Evolutionary conservation across 129 eudicot genomes (phyloP), one percentile per base, ranked within the genome.

Genomic region (Glebionis coronaria): DNA sequence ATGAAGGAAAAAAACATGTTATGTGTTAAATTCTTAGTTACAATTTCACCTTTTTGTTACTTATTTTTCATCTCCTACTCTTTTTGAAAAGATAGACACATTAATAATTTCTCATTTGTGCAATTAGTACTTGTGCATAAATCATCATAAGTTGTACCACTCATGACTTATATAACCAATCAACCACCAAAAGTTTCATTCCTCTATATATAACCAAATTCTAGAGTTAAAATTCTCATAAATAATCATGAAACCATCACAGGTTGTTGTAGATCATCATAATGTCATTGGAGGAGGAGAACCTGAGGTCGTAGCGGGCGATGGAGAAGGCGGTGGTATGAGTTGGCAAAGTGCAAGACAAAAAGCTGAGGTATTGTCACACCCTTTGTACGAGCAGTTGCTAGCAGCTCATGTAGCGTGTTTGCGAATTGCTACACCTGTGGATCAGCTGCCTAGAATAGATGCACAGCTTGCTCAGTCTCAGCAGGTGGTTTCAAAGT

Each of bases 391-490:
- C 71, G 97, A 87, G 67, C 95, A 90, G 82, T 76, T 90, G 73
- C 71, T 90, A 64, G 83, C 95, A 16, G 97, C 95, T 7, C 97
- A 90, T 55, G 95, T 87, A 44, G 86, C 95, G 60, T 90, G 97
- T 67, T 46, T 90, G 57, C 82, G 95, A 15, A 84, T 90, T 42
- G 97, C 95, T 0, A 90, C 97, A 27, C 97, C 97, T 66, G 95
- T 90, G 61, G 95, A 90, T 82, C 97, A 90, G 85, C 75, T 90
- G 72, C 97, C 95, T 16, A 76, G 95, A 68, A 90, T 90, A 9
- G 97, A 90, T 54, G 95, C 95, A 5, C 97, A 90, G 82, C 84
- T 90, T 35, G 82, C 88, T 4, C 97, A 84, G 81, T 82, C 97
- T 61, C 95, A 90, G 78, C 82, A 87, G n/a, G 97, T 90, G 18